A percentile compares a stretch with the other conserved stretches of the same genome.
Evolutionary conservation across 768 basidiomycete genomes (phyloP).

Genomic region (Pholiota molesta): DNA sequence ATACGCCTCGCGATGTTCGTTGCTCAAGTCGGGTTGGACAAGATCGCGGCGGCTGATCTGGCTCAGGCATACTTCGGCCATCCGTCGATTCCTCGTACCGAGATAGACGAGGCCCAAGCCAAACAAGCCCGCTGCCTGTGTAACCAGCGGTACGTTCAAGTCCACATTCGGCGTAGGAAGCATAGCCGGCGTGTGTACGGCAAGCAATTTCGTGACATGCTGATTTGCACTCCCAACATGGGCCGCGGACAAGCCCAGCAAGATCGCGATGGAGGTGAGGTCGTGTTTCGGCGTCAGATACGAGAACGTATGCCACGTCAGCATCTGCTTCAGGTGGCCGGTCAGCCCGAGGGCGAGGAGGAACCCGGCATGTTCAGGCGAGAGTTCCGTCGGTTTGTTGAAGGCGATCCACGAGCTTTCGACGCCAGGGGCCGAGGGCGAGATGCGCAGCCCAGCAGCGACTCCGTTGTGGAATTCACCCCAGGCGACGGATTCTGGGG

Average conservation of each 20-base stretch:
- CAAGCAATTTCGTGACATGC: conserved; percentile 88
- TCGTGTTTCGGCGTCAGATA: conserved; percentile 98
- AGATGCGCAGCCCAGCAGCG: conserved; percentile 85
- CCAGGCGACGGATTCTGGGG: conserved; percentile 78
- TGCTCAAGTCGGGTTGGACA: conserved; percentile 79
- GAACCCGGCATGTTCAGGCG: conserved; percentile 96
- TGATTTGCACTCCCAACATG: conserved; percentile 84
- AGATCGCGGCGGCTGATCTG: conserved; percentile 83
- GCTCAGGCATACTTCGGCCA: conserved; percentile 89
- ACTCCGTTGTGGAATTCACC: conserved; percentile 99
- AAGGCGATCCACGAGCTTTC: conserved; percentile 97
- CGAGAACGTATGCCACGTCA: conserved; percentile 94
- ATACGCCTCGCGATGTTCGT: conserved; percentile 91
- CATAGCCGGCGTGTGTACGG: conserved; percentile 91
- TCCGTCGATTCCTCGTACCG: conserved; percentile 83
- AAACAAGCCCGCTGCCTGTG: conserved; percentile 86
- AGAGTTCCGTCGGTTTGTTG: conserved; percentile 90
- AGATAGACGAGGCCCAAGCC: conserved; percentile 91
- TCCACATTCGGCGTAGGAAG: conserved; percentile 87
- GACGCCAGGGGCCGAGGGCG: conserved; percentile 70
- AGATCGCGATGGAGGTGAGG: conserved; percentile 88
- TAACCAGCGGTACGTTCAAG: conserved; percentile 87
- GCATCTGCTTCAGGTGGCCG: conserved; percentile 87
- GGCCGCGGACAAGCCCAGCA: conserved; percentile 92
- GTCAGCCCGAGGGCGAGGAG: conserved; percentile 89